A percentile compares a stretch with the other conserved stretches of the same genome.
Evolutionary conservation across 768 basidiomycete species (phyloP).

Genomic region (Agrocybe praecox): DNA sequence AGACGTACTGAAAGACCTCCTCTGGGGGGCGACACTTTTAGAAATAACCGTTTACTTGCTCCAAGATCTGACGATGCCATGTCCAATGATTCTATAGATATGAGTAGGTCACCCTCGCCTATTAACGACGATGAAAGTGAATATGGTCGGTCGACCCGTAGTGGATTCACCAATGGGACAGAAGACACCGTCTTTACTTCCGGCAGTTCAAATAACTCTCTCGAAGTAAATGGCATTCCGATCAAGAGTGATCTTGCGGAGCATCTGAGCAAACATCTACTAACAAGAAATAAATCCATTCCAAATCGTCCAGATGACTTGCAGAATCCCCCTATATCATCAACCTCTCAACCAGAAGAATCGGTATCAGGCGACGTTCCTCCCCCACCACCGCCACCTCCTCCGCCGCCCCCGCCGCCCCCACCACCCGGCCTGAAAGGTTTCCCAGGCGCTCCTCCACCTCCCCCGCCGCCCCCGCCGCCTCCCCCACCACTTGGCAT

Average conservation of each 20-base stretch:
- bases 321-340: constrained; percentile 28
- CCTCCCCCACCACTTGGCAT: constrained; percentile 32
- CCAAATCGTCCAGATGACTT: constrained; percentile 40
- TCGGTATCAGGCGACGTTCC: constrained; percentile 8
- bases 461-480: constrained; percentile 36
- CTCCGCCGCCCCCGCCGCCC: constrained; percentile 32
- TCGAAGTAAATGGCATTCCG: constrained; percentile 35
- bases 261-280: constrained; percentile 60
- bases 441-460: constrained; percentile 9
- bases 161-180: constrained; percentile 41
- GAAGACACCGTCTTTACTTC: constrained; percentile 63
- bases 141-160: constrained; percentile 48
- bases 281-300: constrained; percentile 46
- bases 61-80: constrained; percentile 44
- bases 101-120: constrained; percentile 45
- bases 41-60: constrained; percentile 42
- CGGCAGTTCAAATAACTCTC: constrained; percentile 45
- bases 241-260: constrained; percentile 59
- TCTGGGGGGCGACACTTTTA: constrained; percentile 42
- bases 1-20: constrained; percentile 53
- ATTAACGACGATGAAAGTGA: constrained; percentile 60
- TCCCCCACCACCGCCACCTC: constrained; percentile 19
- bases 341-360: constrained; percentile 43
- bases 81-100: constrained; percentile 39
- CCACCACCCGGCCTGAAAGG: constrained; percentile 25